Base-by-base conservation (phyloP, 495 filamentous ascomycete species). In the Haplographium delicatum region DNA sequence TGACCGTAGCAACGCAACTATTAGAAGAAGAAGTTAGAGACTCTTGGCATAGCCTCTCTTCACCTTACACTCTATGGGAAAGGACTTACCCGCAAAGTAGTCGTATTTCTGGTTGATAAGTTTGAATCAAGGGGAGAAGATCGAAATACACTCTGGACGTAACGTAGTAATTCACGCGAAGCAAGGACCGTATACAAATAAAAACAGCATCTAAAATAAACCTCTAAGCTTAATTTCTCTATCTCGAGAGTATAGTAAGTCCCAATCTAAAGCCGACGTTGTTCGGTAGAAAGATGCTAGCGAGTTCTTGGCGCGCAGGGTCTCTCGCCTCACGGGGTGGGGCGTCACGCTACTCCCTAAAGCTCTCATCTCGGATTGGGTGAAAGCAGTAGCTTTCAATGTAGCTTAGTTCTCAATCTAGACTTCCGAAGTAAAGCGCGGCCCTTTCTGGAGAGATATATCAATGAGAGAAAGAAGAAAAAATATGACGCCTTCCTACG, bases 151-250 rank as follows among this genome's bases (percentile, higher is more conserved):
- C 40, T 24, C 40, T 10, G 25, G 40, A 43, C 25, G 19, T 43
- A 19, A 43, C 20, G 40, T 43, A 22, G 40, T 43, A 43, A 22
- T 43, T 8, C 19, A 15, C 19, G 4, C 40, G 40, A 43, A 43
- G 40, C 25, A 24, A 43, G 25, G 40, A 22, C 25, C 40, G 16
- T 26, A 43, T 22, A 22, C 20, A 43, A 22, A 43, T 43, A 22
- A 43, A 16, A 43, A 43, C 15, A 7, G 40, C 40, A 43, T 43
- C 19, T 43, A 43, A 43, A 43, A n/a, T 43, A 43, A 43, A 43
- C 16, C 40, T 43, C 10, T 8, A 43, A 8, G 19, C 19, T 43
- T 43, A 22, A 15, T 15, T 4, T 43, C 40, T 43, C 25, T 43
- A 43, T 43, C 25, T 22, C 19, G 40, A 43, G 40, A 26, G 25